Conservation (phyloP, 306 rosid genomes). For the Aeschynomene evenia region DNA sequence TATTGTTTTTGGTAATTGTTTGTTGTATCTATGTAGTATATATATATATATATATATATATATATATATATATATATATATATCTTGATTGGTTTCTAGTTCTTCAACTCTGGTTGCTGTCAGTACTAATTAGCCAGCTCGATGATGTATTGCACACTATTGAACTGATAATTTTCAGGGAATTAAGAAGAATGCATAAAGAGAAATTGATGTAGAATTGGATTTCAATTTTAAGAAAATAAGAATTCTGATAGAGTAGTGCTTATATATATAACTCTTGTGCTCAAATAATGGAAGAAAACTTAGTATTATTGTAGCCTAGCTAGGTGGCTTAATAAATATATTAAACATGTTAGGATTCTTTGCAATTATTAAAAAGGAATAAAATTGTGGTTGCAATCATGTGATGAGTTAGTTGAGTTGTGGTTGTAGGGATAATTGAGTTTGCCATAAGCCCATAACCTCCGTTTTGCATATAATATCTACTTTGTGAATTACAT, state of each 20-base stretch:
- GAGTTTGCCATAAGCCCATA: background rate
- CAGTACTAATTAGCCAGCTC: slow-evolving; percentile 12
- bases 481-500: background rate
- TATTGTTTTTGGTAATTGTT: background rate
- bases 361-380: no score
- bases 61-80: no score
- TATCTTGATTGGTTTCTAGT: background rate
- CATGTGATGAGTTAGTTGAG: background rate
- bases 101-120: background rate
- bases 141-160: slow-evolving; percentile 4
- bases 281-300: no score
- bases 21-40: no score
- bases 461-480: background rate
- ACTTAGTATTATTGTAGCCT: no score
- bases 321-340: no score
- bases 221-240: no score
- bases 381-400: background rate
- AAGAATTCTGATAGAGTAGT: background rate
- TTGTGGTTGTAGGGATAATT: background rate
- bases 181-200: no score
- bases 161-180: background rate
- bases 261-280: no score
- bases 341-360: no score
- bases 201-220: no score
- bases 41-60: no score